Evolutionary conservation across 2,329 filamentous ascomycete species (phyloP).

Genomic region (Cordyceps militaris): DNA sequence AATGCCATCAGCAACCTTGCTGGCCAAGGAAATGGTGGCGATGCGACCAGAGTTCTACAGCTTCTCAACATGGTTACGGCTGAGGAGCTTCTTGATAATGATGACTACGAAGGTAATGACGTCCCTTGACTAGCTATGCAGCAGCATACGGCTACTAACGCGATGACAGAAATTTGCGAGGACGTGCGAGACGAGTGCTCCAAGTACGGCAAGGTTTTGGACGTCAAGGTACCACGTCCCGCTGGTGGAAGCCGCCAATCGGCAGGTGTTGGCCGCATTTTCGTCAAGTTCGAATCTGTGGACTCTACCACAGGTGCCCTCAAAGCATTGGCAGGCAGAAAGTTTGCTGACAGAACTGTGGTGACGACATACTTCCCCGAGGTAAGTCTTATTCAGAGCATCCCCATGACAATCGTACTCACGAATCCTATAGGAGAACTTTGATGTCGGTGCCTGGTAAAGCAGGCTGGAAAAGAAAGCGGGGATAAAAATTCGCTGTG

Average conservation of each 20-base stretch:
- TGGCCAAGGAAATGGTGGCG: conserved; percentile 72
- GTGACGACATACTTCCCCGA: conserved; percentile 96
- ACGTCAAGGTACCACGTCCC: conserved; percentile 90
- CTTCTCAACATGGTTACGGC: conserved; percentile 97
- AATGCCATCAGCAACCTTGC: conserved; percentile 98
- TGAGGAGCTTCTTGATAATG: conserved; percentile 86
- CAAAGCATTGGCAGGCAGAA: conserved; percentile 82
- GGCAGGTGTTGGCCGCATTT: conserved; percentile 94
- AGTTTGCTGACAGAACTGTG: conserved; percentile 94
- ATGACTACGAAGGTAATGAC: conserved; percentile 83
- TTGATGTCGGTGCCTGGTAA: conserved; percentile 88
- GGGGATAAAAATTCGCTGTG: neutral
- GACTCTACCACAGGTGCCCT: conserved; percentile 80
- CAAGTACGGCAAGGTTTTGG: conserved; percentile 79
- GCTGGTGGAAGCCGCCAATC: conserved; percentile 75
- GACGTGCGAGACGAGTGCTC: conserved; percentile 88
- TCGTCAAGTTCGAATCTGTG: conserved; percentile 78
- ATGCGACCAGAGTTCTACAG: conserved; percentile 79
- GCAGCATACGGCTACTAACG: conserved; percentile 27
- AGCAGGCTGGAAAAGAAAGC: neutral
- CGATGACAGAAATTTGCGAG: conserved; percentile 76
- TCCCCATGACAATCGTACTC: neutral
- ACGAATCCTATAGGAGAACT: conserved; percentile 63
- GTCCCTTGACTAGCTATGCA: neutral
- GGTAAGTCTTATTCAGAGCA: conserved; percentile 47